These are phyloP conservation scores for Sporothrix humicola DNA, from an alignment of 2,329 filamentous ascomycete genomes.

Conservation along the genomic window DNA sequence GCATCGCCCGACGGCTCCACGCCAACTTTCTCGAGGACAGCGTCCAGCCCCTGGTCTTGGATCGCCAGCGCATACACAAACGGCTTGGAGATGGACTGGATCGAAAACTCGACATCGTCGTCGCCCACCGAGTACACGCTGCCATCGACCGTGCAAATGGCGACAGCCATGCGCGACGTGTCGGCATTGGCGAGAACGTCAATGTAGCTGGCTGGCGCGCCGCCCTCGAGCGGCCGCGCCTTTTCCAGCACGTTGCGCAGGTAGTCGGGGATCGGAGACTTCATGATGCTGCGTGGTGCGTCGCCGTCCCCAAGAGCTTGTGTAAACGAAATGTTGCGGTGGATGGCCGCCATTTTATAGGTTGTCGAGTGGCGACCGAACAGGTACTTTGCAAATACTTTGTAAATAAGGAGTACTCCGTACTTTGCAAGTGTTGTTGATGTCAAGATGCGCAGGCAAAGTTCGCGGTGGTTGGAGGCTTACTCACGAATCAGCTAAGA, in stretches of 20 bases:
- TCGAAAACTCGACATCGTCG: conserved; percentile 24
- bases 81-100: conserved; percentile 26
- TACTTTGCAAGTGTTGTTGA: not conserved
- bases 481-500: not conserved
- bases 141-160: conserved; percentile 1
- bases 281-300: not conserved
- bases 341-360: not conserved
- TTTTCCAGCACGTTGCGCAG: conserved; percentile 24
- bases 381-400: not conserved
- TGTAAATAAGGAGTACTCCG: not conserved
- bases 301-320: not conserved
- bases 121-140: conserved; percentile 21
- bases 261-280: conserved; percentile 27
- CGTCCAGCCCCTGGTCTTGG: conserved; percentile 22
- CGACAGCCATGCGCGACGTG: conserved; percentile 16
- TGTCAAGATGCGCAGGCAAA: not conserved
- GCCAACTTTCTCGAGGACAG: conserved; percentile 20
- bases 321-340: not conserved
- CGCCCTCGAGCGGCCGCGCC: not conserved
- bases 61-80: conserved; percentile 25
- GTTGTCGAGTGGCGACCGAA: not conserved
- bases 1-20: conserved; percentile 27
- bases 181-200: conserved; percentile 21
- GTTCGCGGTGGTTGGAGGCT: not conserved
- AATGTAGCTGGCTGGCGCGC: conserved; percentile 26